Evolutionary conservation across 177 flowering plant genomes (phyloP).

Genomic region (Vitis hybrid): DNA sequence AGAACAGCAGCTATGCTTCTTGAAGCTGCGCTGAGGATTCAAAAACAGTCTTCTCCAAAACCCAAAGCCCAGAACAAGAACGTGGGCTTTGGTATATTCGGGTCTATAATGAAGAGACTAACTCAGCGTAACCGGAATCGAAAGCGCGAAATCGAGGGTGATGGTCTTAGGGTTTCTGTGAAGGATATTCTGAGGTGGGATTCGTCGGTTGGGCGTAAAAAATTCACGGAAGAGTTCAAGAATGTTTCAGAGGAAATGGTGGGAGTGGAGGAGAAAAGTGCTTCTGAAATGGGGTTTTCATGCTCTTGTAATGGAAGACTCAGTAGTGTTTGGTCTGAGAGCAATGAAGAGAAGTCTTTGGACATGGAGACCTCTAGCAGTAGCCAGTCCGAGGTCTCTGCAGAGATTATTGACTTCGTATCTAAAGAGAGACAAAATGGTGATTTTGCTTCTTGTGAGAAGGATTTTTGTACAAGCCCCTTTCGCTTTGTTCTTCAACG

Average conservation of each 20-base stretch:
- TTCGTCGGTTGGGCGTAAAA: conserved; percentile 21
- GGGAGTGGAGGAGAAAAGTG: conserved; percentile 13
- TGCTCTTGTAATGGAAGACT: conserved; percentile 42
- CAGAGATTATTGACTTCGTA: conserved; percentile 17
- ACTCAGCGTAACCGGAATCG: conserved; percentile 31
- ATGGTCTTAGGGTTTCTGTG: conserved; percentile 23
- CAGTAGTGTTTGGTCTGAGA: conserved; percentile 62
- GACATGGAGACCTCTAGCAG: conserved; percentile 46
- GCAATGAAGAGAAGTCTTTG: conserved; percentile 47
- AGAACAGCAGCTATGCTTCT: conserved; percentile 59
- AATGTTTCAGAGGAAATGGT: neutral
- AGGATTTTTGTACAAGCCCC: conserved; percentile 53
- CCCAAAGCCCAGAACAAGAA: conserved; percentile 28
- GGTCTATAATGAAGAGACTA: conserved; percentile 54
- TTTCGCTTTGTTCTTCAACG: conserved; percentile 49
- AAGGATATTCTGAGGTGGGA: conserved; percentile 39
- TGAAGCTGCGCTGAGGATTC: conserved; percentile 63
- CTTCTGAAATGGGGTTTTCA: conserved; percentile 25
- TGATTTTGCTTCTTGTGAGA: conserved; percentile 21
- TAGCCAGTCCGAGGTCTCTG: conserved; percentile 36
- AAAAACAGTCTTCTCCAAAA: conserved; percentile 37
- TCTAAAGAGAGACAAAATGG: conserved; percentile 6
- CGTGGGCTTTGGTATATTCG: conserved; percentile 47
- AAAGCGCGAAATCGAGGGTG: conserved; percentile 24
- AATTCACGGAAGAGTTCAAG: neutral